phyloP scores from a whole-genome alignment of 306 rosid species.

The Malus asiatica region DNA sequence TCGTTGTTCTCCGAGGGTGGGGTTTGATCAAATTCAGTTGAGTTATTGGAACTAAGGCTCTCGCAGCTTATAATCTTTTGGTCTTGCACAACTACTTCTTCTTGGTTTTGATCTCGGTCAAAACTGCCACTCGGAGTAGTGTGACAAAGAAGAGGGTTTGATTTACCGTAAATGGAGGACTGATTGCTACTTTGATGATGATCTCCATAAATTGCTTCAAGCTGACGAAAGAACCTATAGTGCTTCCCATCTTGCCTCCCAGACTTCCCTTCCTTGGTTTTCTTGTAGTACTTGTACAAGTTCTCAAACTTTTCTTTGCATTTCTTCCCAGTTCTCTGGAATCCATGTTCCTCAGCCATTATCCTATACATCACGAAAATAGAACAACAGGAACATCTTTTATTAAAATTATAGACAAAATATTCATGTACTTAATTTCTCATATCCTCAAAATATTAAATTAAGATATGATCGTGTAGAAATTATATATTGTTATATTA shows the following conservation, averaged over 20 bases:
- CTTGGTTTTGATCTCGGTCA: constrained; percentile 15
- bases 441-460: neutral
- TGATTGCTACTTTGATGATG: neutral
- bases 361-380: constrained; percentile 29
- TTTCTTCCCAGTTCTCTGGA: constrained; percentile 73
- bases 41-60: constrained; percentile 46
- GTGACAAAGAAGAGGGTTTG: neutral
- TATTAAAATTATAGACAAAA: neutral
- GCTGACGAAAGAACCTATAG: constrained; percentile 77
- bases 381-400: neutral
- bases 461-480: neutral
- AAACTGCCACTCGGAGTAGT: neutral
- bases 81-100: neutral
- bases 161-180: neutral
- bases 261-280: constrained; percentile 74
- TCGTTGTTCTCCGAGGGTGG: constrained; percentile 56
- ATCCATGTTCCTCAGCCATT: constrained; percentile 72
- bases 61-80: neutral
- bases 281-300: constrained; percentile 86
- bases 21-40: constrained; percentile 50
- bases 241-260: constrained; percentile 77
- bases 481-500: neutral
- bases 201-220: constrained; percentile 71
- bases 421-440: neutral
- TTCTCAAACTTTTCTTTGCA: constrained; percentile 89